Evolutionary conservation across 164 flowering plant species (phyloP).

Genomic region (Akebia trifoliata): DNA sequence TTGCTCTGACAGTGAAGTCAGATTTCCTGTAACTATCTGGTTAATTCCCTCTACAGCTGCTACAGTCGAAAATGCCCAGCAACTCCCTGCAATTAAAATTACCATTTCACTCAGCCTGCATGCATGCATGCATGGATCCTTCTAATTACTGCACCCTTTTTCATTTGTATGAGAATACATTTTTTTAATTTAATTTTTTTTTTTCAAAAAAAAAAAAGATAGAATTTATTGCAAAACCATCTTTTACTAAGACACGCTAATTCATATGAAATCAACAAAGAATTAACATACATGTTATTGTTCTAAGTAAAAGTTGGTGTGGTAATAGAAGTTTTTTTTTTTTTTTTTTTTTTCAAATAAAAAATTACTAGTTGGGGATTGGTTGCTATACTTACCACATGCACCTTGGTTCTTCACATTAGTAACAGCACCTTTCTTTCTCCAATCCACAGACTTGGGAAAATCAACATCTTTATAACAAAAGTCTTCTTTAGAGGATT

Average conservation of each 20-base stretch:
- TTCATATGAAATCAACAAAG: too few relatives aligned
- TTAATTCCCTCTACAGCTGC: constrained; percentile 89
- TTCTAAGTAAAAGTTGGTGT: too few relatives aligned
- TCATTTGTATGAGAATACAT: too few relatives aligned
- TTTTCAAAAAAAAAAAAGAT: too few relatives aligned
- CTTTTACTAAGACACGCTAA: too few relatives aligned
- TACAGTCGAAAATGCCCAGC: constrained; percentile 90
- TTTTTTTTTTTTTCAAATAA: background rate
- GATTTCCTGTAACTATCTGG: constrained; percentile 71
- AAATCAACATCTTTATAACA: constrained; percentile 41
- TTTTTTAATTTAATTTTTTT: too few relatives aligned
- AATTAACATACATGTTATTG: too few relatives aligned
- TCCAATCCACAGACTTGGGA: constrained; percentile 86
- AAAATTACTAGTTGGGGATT: too few relatives aligned
- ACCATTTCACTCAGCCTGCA: background rate
- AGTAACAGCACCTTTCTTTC: constrained; percentile 81
- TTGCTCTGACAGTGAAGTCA: constrained; percentile 77
- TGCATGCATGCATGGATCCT: too few relatives aligned
- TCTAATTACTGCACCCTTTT: too few relatives aligned
- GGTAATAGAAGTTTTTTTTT: too few relatives aligned
- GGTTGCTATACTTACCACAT: constrained; percentile 48
- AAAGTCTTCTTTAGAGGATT: constrained; percentile 23
- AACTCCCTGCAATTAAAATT: constrained; percentile 52
- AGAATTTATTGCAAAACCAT: too few relatives aligned
- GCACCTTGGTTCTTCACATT: constrained; percentile 72